Percentiles rank a stretch among this genome's conserved stretches.
Evolutionary conservation across 345 rosid species (phyloP).

Genomic region (Lepidium aucheri): DNA sequence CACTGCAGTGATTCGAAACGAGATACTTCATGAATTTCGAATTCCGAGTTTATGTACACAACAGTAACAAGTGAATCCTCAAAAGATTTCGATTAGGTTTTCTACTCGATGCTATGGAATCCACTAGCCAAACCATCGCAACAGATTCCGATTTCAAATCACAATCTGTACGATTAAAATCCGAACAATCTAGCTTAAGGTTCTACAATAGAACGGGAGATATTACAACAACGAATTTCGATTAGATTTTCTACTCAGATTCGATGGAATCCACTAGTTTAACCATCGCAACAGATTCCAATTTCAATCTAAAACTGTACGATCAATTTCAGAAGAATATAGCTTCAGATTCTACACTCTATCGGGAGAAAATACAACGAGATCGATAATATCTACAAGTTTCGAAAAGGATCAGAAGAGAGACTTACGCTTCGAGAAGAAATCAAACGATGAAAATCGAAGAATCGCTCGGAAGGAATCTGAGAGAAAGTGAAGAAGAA

Average conservation of each 20-base stretch:
- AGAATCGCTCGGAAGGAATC: neutral
- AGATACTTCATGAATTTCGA: slow-evolving; percentile 1
- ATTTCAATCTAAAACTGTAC: neutral
- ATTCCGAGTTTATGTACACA: neutral
- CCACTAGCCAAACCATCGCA: neutral
- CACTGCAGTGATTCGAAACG: slow-evolving; percentile 3
- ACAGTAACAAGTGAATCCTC: neutral
- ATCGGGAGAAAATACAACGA: neutral
- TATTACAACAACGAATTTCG: neutral
- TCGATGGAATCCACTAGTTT: neutral
- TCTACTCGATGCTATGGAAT: neutral
- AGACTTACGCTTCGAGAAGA: slow-evolving; percentile 5
- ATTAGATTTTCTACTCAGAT: neutral
- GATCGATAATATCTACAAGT: neutral
- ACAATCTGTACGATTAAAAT: neutral
- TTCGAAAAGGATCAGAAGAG: neutral
- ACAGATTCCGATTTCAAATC: neutral
- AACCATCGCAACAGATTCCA: neutral
- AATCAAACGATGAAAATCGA: slow-evolving; percentile 1
- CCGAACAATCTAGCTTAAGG: neutral
- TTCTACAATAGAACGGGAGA: neutral
- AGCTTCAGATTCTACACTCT: neutral
- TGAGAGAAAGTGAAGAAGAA: neutral
- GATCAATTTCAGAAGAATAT: neutral
- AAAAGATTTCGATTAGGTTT: neutral